A percentile compares a stretch with the other conserved stretches of the same genome.
These are phyloP conservation scores for Scheffersomyces stambukii DNA, from an alignment of 1,139 yeast genomes.

Conservation along the genomic window DNA sequence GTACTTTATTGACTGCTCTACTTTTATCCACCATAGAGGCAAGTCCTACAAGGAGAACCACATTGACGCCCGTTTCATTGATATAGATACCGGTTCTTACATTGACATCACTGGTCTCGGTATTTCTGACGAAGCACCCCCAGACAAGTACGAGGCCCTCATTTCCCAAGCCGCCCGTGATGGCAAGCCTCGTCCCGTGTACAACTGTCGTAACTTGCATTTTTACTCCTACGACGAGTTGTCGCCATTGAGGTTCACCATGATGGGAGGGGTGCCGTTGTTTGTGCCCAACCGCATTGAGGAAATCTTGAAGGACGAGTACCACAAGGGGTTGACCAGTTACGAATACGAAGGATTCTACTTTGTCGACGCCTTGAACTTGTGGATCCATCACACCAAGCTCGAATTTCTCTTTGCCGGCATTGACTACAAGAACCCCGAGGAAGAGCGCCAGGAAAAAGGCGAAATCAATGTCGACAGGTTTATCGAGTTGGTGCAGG, in stretches of 20 bases:
- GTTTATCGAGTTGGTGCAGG: constrained; percentile 17
- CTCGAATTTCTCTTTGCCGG: constrained; percentile 15
- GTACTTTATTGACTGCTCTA: constrained; percentile 51
- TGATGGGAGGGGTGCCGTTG: constrained; percentile 31
- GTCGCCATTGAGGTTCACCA: constrained; percentile 28
- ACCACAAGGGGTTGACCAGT: constrained; percentile 16
- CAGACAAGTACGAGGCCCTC: constrained; percentile 10
- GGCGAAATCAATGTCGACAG: constrained; percentile 14
- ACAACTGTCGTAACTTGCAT: constrained; percentile 30
- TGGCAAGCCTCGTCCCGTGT: constrained; percentile 18
- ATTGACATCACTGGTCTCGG: constrained; percentile 55
- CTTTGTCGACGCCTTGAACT: constrained; percentile 19
- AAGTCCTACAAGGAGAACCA: constrained; percentile 42
- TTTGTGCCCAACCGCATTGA: constrained; percentile 25
- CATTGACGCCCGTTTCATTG: constrained; percentile 61
- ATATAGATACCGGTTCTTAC: constrained; percentile 50
- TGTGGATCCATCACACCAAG: constrained; percentile 23
- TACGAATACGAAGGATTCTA: constrained; percentile 18
- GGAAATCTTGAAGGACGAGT: constrained; percentile 25
- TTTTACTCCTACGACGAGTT: constrained; percentile 32
- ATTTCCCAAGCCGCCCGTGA: constrained; percentile 9
- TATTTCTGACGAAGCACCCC: constrained; percentile 16
- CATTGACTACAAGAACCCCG: constrained; percentile 10
- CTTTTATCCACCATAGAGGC: constrained; percentile 31
- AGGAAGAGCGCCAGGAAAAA: constrained; percentile 6